phyloP scores from a whole-genome alignment of 1,139 yeast species.

The Taiozyma onychis region DNA sequence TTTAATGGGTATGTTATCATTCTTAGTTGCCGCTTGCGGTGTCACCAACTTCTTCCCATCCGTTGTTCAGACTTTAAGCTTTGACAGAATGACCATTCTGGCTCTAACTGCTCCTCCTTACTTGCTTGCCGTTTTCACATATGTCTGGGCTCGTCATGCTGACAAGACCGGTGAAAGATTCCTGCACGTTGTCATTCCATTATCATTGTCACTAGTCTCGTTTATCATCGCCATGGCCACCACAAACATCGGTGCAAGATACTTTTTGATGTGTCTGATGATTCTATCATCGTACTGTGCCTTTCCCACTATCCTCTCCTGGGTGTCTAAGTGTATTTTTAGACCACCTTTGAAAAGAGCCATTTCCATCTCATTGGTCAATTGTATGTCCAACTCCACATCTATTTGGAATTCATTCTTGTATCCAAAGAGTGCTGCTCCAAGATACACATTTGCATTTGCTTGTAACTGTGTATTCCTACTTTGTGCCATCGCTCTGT shows the following conservation, averaged over 20 bases:
- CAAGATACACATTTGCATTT: constrained; percentile 42
- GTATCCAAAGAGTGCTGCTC: constrained; percentile 38
- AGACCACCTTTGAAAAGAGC: constrained; percentile 52
- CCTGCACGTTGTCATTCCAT: constrained; percentile 44
- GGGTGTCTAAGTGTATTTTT: constrained; percentile 27
- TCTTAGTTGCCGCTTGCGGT: constrained; percentile 52
- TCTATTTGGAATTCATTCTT: constrained; percentile 50
- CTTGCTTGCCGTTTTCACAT: constrained; percentile 50
- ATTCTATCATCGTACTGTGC: constrained; percentile 53
- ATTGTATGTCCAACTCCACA: constrained; percentile 46
- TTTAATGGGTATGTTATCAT: constrained; percentile 39
- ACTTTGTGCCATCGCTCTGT: constrained; percentile 36
- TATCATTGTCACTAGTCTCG: constrained; percentile 39
- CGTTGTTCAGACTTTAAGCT: constrained; percentile 50
- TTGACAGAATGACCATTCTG: constrained; percentile 42
- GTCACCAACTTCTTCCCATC: constrained; percentile 60
- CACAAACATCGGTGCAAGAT: constrained; percentile 51
- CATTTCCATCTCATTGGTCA: constrained; percentile 46
- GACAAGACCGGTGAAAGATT: constrained; percentile 53
- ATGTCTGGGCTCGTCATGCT: constrained; percentile 51
- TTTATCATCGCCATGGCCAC: constrained; percentile 52
- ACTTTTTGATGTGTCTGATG: constrained; percentile 58
- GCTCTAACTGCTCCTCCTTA: constrained; percentile 60
- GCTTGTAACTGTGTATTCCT: constrained; percentile 45
- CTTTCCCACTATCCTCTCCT: constrained; percentile 47